Evolutionary conservation across 768 basidiomycete species (phyloP).

Genomic region (Dioszegia hungarica): DNA sequence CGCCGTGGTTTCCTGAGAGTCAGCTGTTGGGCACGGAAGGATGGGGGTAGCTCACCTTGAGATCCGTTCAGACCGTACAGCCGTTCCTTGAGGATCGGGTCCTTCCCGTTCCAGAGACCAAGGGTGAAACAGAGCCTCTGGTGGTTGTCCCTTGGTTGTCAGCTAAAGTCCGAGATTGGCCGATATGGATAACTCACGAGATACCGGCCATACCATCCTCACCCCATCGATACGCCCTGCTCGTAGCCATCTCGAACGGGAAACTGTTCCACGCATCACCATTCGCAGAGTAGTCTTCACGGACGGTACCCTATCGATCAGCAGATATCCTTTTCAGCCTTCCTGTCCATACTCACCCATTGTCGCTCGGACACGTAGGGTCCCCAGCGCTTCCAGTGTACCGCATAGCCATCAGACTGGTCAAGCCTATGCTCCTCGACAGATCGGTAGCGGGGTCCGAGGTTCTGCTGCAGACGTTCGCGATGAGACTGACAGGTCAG

Average conservation of each 20-base stretch:
- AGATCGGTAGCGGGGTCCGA: constrained; percentile 71
- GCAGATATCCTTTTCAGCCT: background rate
- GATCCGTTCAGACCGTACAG: constrained; percentile 94
- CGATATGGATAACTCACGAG: constrained; percentile 52
- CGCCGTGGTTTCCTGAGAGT: constrained; percentile 85
- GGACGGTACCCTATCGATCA: constrained; percentile 75
- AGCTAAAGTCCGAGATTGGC: background rate
- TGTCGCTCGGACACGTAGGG: constrained; percentile 95
- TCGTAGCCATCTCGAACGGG: constrained; percentile 45
- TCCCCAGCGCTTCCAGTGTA: constrained; percentile 98
- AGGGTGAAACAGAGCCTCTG: constrained; percentile 86
- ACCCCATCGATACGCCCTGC: constrained; percentile 93
- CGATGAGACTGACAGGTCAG: constrained; percentile 48
- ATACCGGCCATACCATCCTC: constrained; percentile 97
- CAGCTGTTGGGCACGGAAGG: background rate
- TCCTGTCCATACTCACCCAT: constrained; percentile 64
- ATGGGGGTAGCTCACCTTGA: constrained; percentile 52
- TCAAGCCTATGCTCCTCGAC: constrained; percentile 78
- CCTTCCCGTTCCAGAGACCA: constrained; percentile 89
- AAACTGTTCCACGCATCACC: constrained; percentile 66
- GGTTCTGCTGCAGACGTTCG: constrained; percentile 60
- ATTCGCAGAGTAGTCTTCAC: constrained; percentile 95
- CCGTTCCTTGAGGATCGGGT: constrained; percentile 93
- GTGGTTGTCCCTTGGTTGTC: constrained; percentile 68
- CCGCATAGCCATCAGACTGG: constrained; percentile 71